Evolutionary conservation across 1,284 basidiomycete genomes (phyloP), one percentile per base, ranked within the genome.

Genomic region (Ceratobasidium sp.): DNA sequence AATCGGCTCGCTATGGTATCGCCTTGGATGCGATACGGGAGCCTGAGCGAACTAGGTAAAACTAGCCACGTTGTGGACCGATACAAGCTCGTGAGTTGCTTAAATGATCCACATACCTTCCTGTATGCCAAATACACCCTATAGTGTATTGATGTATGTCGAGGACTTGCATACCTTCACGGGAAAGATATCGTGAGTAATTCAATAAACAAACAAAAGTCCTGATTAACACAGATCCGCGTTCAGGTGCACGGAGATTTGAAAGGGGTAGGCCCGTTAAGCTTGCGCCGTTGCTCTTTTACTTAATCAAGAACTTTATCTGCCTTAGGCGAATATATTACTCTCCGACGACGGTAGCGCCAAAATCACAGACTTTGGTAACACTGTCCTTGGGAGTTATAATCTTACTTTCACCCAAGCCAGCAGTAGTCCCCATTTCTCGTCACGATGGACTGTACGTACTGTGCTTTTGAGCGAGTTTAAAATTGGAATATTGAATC

Each of bases 241-340:
- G 35, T 14, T 14, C 30, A 71, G 67, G 52, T 57, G 7, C 67
- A 71, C 38, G 67, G 67, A 14, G 67, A 71, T 57, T 46, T 71
- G 55, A 71, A 71, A 59, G 67, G 67, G 9, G 67, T 71, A 41
- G 7, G 35, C 35, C 14, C 32, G 8, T 41, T 14, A 41, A 6
- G 5, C 13, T 6, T 16, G 18, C 38, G 2, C 4, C 11, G 28
- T 2, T 11, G 6, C 4, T 11, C 11, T 41, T 43, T n/a, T 4
- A 23, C 38, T 30, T 11, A 61, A 41, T 14, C 11, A 46, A 9
- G 18, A 1, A 38, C 9, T 9, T 41, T 26, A 35, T 32, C 30
- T 21, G 16, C 30, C 30, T 11, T 38, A 71, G 67, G 67, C 55
- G 28, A 71, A 71, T 41, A 44, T 71, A 41, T n/a, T 71, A 21